Percentiles rank a stretch among this genome's conserved stretches.
Evolutionary conservation across 2,329 filamentous ascomycete species (phyloP).

Genomic region (Trichoderma koningiopsis): DNA sequence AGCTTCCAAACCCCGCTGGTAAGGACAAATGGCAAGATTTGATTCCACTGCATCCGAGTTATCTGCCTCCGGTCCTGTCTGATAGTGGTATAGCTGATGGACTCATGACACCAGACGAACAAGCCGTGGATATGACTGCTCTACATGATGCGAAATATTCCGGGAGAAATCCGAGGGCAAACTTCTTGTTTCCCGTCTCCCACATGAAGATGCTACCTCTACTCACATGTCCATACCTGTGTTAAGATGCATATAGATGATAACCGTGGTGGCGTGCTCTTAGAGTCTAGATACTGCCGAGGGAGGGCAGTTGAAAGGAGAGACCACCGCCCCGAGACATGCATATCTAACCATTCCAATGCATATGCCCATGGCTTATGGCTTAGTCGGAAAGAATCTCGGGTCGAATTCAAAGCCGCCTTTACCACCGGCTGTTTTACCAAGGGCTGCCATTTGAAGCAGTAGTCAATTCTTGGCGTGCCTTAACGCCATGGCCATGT

Average conservation of each 20-base stretch:
- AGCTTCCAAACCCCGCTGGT: neutral
- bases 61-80: neutral
- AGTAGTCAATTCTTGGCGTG: neutral
- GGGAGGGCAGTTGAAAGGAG: neutral
- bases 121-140: neutral
- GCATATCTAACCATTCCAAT: neutral
- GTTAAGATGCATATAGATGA: neutral
- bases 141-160: neutral
- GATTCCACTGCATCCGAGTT: slow-evolving; percentile 7
- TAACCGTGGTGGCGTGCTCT: neutral
- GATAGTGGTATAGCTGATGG: neutral
- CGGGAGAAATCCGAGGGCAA: neutral
- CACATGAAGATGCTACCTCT: neutral
- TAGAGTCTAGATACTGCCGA: neutral
- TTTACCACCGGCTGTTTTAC: neutral
- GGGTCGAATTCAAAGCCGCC: neutral
- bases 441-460: neutral
- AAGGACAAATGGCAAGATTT: slow-evolving; percentile 4
- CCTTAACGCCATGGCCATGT: neutral
- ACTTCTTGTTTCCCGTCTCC: neutral
- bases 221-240: neutral
- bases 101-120: neutral
- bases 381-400: slow-evolving; percentile 3
- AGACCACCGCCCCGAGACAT: neutral
- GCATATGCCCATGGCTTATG: neutral